Conservation (phyloP, 2,329 filamentous ascomycete genomes). For the Neopestalotiopsis sp. region DNA sequence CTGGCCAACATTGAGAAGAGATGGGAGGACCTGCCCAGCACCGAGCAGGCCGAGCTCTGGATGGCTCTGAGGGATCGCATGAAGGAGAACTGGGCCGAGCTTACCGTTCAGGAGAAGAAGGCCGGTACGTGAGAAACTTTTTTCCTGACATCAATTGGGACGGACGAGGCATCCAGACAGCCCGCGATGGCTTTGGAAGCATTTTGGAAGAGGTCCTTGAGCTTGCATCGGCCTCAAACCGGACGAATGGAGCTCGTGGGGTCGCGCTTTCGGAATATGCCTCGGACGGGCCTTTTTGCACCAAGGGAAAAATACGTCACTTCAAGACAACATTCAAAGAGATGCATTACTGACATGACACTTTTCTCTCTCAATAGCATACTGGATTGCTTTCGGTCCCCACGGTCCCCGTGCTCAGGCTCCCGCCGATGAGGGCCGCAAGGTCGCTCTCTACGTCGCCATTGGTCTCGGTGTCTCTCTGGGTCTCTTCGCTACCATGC, state of each 20-base stretch:
- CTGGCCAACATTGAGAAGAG: slow-evolving; percentile 98
- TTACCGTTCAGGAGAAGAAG: slow-evolving; percentile 98
- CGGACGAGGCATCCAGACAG: background rate
- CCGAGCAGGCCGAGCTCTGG: slow-evolving; percentile 99
- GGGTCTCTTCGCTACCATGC: slow-evolving; percentile 74
- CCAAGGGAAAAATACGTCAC: background rate
- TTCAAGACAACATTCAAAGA: background rate
- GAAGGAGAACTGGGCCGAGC: slow-evolving; percentile 96
- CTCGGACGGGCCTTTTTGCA: background rate
- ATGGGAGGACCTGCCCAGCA: slow-evolving; percentile 96
- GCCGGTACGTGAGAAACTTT: slow-evolving; percentile 73
- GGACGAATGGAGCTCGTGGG: background rate
- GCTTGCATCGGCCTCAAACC: slow-evolving; percentile 9
- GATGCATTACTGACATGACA: background rate
- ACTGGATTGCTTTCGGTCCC: slow-evolving; percentile 98
- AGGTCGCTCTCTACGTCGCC: slow-evolving; percentile 75
- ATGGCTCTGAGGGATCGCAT: slow-evolving; percentile 98
- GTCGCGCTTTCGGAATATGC: slow-evolving; percentile 3
- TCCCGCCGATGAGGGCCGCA: slow-evolving; percentile 84
- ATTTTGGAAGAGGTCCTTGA: background rate
- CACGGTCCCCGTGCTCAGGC: slow-evolving; percentile 87
- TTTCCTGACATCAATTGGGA: slow-evolving; percentile 8
- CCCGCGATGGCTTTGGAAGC: background rate
- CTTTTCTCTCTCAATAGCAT: slow-evolving; percentile 65
- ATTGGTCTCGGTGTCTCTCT: slow-evolving; percentile 71